A percentile compares a stretch with the other conserved stretches of the same genome.
phyloP scores from a whole-genome alignment of 1,139 yeast genomes.

The Candida albicans region DNA sequence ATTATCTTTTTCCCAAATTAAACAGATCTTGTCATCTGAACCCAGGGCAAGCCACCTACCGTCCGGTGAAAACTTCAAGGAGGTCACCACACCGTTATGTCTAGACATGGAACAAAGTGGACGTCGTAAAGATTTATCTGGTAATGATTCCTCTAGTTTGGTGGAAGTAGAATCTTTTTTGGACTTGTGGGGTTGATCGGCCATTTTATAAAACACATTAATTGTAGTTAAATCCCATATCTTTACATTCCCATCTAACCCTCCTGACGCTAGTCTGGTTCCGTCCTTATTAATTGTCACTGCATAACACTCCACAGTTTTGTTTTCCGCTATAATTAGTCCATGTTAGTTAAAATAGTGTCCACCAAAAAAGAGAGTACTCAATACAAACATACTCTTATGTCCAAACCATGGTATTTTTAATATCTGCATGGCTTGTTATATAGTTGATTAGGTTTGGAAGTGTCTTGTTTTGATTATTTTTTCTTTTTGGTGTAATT shows the following conservation, averaged over 20 bases:
- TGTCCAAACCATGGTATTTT: conserved; percentile 88
- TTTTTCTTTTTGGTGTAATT: conserved; percentile 1
- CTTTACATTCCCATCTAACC: conserved; percentile 88
- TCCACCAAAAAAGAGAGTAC: too few species aligned
- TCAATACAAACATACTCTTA: conserved; percentile 43
- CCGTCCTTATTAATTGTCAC: conserved; percentile 83
- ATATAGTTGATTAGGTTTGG: background rate
- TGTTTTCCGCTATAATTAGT: conserved; percentile 59
- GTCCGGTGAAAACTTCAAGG: conserved; percentile 87
- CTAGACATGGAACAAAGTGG: conserved; percentile 81
- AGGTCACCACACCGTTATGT: conserved; percentile 92
- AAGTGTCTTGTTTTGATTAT: background rate
- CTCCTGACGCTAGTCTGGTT: conserved; percentile 86
- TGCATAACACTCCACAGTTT: conserved; percentile 82
- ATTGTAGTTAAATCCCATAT: conserved; percentile 74
- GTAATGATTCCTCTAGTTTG: conserved; percentile 17
- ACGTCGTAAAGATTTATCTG: conserved; percentile 41
- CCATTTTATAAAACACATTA: conserved; percentile 18
- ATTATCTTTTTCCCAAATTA: conserved; percentile 86
- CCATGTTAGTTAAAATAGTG: conserved; percentile 1
- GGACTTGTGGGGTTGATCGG: conserved; percentile 5
- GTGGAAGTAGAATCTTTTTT: conserved; percentile 2
- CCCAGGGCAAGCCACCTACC: conserved; percentile 92
- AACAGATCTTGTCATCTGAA: conserved; percentile 86
- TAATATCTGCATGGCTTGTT: conserved; percentile 62